Conservation (phyloP, 768 basidiomycete species). For the Lactarius pseudohatsudake region DNA sequence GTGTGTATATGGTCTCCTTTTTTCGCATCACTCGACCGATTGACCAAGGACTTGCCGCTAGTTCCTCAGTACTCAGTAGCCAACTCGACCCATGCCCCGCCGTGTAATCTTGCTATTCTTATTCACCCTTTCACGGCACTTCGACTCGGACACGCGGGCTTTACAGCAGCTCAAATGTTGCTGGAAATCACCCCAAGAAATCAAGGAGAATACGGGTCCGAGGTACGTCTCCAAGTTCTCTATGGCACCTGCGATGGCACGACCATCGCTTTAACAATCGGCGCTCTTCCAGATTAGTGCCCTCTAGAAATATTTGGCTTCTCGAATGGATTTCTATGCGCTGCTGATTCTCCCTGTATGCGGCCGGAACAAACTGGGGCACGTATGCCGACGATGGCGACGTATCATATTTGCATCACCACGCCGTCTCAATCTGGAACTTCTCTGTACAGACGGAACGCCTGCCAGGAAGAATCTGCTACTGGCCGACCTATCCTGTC, state of each 20-base stretch:
- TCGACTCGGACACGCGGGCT: too few relatives aligned
- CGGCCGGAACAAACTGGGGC: neutral
- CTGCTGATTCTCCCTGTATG: neutral
- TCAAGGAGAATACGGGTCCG: neutral
- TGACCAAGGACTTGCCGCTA: too few relatives aligned
- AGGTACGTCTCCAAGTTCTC: neutral
- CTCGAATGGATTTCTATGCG: neutral
- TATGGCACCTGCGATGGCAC: neutral
- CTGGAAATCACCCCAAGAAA: neutral
- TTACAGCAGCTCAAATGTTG: neutral
- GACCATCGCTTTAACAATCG: neutral
- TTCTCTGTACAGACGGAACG: neutral
- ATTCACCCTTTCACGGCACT: neutral
- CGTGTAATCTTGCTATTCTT: neutral
- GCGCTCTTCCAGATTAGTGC: neutral
- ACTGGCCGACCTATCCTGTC: neutral
- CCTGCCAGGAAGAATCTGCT: neutral
- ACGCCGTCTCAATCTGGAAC: neutral
- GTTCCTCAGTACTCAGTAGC: too few relatives aligned
- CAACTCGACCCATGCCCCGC: too few relatives aligned
- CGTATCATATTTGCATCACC: neutral
- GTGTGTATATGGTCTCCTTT: neutral
- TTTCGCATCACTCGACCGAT: too few relatives aligned
- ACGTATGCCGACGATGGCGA: conserved; percentile 7
- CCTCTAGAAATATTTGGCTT: neutral